phyloP scores from a whole-genome alignment of 441 rosid species.

The Biscutella laevigata region DNA sequence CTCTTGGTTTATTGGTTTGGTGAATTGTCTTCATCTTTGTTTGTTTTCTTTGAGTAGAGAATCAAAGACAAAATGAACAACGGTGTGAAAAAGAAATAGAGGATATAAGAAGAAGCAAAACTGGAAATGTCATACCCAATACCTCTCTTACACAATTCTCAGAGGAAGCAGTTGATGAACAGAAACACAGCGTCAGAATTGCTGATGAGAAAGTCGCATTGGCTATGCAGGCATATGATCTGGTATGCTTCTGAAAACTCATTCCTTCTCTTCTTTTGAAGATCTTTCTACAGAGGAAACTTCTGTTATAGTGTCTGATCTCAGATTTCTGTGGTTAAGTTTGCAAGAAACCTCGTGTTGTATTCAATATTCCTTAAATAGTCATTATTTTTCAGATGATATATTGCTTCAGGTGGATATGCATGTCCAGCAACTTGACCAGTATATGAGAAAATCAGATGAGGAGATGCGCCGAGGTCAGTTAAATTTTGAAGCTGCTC shows the following conservation, averaged over 20 bases:
- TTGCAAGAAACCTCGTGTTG: not conserved
- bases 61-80: conserved; percentile 75
- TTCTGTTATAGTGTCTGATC: conserved; percentile 3
- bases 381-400: conserved; percentile 19
- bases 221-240: conserved; percentile 88
- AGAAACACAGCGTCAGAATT: conserved; percentile 83
- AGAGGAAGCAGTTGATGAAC: conserved; percentile 84
- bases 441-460: conserved; percentile 63
- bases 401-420: conserved; percentile 68
- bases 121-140: conserved; percentile 50
- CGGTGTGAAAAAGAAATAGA: conserved; percentile 87
- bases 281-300: not conserved
- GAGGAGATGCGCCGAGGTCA: conserved; percentile 84
- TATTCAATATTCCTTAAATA: conserved; percentile 9
- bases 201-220: conserved; percentile 92
- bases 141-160: conserved; percentile 61
- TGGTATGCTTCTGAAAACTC: conserved; percentile 38
- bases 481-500: not conserved
- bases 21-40: conserved; percentile 8
- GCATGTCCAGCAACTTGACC: conserved; percentile 94
- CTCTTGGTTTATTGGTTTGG: not conserved
- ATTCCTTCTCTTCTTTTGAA: not conserved
- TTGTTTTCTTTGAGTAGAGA: conserved; percentile 35
- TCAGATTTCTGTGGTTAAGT: not conserved
- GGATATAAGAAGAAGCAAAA: conserved; percentile 57